phyloP scores from a whole-genome alignment of 1,284 basidiomycete genomes.

The Cryptococcus sp. region DNA sequence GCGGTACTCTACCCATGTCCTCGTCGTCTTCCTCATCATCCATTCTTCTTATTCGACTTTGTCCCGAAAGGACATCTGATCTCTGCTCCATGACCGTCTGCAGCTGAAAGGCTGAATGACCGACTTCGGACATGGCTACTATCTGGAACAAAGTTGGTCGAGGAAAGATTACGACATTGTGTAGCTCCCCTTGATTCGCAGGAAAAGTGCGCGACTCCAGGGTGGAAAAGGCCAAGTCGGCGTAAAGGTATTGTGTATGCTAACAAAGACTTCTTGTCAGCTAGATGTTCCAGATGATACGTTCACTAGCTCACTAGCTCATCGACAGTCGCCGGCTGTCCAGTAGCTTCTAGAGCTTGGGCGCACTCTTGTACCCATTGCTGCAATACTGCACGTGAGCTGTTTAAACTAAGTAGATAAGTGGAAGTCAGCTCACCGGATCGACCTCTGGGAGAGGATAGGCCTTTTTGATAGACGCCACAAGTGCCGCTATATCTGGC shows the following conservation, averaged over 20 bases:
- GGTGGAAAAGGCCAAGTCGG: slow-evolving; percentile 36
- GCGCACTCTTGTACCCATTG: slow-evolving; percentile 37
- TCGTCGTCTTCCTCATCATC: slow-evolving; percentile 34
- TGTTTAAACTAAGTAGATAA: not conserved
- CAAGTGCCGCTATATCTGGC: slow-evolving; percentile 17
- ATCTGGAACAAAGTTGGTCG: slow-evolving; percentile 43
- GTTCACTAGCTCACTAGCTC: slow-evolving; percentile 21
- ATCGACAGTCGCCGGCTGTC: slow-evolving; percentile 17
- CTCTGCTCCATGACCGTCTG: slow-evolving; percentile 45
- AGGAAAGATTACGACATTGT: slow-evolving; percentile 32
- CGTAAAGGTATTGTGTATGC: slow-evolving; percentile 40
- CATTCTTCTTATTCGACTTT: slow-evolving; percentile 44
- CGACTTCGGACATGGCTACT: slow-evolving; percentile 42
- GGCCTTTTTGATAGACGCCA: slow-evolving; percentile 24
- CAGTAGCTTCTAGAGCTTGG: slow-evolving; percentile 26
- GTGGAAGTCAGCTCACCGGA: slow-evolving; percentile 25
- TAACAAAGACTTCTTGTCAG: slow-evolving; percentile 3
- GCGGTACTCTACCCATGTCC: slow-evolving; percentile 39
- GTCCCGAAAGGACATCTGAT: slow-evolving; percentile 46
- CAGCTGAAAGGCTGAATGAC: slow-evolving; percentile 45
- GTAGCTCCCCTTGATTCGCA: slow-evolving; percentile 18
- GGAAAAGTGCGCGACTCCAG: slow-evolving; percentile 24
- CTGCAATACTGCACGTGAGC: slow-evolving; percentile 14
- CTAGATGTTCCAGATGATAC: too few relatives aligned
- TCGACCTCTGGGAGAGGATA: slow-evolving; percentile 39